These are phyloP conservation scores for Pseudopyricularia javanii DNA, from an alignment of 2,329 filamentous ascomycete species.

Conservation along the genomic window DNA sequence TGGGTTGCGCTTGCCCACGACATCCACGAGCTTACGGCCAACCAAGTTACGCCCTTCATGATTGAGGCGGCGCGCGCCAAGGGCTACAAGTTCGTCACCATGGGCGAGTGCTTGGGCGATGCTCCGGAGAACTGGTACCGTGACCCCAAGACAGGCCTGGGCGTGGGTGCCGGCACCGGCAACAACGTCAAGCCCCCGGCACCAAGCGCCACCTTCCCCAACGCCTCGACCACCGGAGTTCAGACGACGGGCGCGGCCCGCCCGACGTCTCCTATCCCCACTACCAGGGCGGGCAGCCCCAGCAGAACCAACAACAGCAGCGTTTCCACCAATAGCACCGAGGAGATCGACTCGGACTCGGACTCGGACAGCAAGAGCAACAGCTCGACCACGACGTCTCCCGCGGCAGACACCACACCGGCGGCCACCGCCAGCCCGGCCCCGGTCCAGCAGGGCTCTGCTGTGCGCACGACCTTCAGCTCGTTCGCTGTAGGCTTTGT, in stretches of 20 bases:
- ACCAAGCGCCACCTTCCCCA: not conserved
- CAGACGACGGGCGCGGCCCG: not conserved
- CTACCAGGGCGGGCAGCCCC: not conserved
- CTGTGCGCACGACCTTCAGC: not conserved
- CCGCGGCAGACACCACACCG: not conserved
- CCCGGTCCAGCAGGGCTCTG: not conserved
- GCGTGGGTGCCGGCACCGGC: not conserved
- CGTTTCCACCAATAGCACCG: not conserved
- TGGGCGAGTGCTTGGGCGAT: constrained; percentile 36
- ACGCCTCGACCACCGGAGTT: not conserved
- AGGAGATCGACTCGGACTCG: not conserved
- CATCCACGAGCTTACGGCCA: constrained; percentile 30
- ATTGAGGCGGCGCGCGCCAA: constrained; percentile 23
- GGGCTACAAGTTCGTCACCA: constrained; percentile 29
- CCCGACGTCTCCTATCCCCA: not conserved
- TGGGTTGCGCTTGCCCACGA: constrained; percentile 26
- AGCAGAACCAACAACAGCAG: not conserved
- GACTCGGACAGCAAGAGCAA: not conserved
- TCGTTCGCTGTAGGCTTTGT: not conserved
- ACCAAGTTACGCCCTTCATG: constrained; percentile 28
- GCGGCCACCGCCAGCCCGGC: not conserved
- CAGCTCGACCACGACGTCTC: not conserved
- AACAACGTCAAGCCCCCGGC: not conserved
- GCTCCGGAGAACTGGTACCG: constrained; percentile 33
- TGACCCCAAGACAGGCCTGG: constrained; percentile 16